A percentile compares a stretch with the other conserved stretches of the same genome.
Conservation (phyloP, 2,329 filamentous ascomycete genomes). For the Penicillium sp. region DNA sequence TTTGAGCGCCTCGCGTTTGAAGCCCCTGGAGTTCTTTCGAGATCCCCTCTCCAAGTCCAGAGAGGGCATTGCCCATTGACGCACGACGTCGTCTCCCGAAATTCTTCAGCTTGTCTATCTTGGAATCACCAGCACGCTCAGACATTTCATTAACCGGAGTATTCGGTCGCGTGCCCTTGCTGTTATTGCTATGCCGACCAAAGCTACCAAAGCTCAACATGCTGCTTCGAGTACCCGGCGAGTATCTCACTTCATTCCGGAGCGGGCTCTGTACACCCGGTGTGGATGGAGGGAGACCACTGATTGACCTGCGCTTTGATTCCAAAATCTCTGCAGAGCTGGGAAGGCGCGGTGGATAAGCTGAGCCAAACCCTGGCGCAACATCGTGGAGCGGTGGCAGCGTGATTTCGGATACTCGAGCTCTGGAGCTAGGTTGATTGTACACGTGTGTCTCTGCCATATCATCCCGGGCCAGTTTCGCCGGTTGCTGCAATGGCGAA, state of each 20-base stretch:
- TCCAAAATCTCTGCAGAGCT: slow-evolving; percentile 29
- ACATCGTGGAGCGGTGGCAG: slow-evolving; percentile 12
- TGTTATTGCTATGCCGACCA: slow-evolving; percentile 27
- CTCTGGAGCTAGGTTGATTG: slow-evolving; percentile 15
- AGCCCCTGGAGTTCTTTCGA: slow-evolving; percentile 26
- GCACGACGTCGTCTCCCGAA: slow-evolving; percentile 37
- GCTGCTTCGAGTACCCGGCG: slow-evolving; percentile 33
- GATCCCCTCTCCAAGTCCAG: slow-evolving; percentile 26
- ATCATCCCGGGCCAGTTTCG: slow-evolving; percentile 3
- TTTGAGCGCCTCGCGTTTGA: slow-evolving; percentile 3
- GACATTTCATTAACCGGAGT: slow-evolving; percentile 30
- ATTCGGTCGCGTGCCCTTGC: slow-evolving; percentile 27
- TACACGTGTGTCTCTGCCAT: slow-evolving; percentile 9
- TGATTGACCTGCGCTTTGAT: slow-evolving; percentile 31
- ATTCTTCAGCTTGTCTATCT: slow-evolving; percentile 38
- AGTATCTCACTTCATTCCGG: slow-evolving; percentile 35
- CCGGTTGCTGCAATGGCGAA: slow-evolving; percentile 27
- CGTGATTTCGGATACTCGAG: slow-evolving; percentile 6
- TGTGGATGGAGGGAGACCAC: slow-evolving; percentile 25
- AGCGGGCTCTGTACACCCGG: slow-evolving; percentile 32
- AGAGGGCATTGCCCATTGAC: slow-evolving; percentile 33
- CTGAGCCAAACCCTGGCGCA: slow-evolving; percentile 7
- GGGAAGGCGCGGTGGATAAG: slow-evolving; percentile 6
- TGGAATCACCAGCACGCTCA: slow-evolving; percentile 23
- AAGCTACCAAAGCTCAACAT: slow-evolving; percentile 35